These are phyloP conservation scores for Kickxella alabastrina DNA, from an alignment of 192 early-diverging fungal species.

Conservation along the genomic window DNA sequence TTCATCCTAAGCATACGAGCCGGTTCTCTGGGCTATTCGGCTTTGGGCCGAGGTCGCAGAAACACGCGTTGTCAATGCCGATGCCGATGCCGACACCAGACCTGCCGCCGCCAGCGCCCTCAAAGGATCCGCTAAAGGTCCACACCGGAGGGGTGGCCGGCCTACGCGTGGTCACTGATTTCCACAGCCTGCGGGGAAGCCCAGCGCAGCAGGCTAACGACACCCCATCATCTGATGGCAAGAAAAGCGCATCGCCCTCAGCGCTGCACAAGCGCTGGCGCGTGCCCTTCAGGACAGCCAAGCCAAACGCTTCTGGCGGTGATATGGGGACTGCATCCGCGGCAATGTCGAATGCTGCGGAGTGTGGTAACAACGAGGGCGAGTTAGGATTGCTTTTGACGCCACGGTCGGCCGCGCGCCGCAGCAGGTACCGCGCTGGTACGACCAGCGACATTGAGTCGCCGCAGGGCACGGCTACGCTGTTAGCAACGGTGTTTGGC, in stretches of 20 bases:
- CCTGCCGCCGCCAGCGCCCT: too few relatives aligned
- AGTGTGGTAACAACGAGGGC: conserved; percentile 2
- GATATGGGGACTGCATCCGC: background rate
- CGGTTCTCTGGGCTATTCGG: conserved; percentile 47
- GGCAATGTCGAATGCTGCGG: background rate
- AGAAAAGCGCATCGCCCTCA: conserved; percentile 38
- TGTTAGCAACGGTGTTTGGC: conserved; percentile 1
- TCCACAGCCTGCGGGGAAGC: conserved; percentile 22
- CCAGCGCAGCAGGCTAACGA: conserved; percentile 2
- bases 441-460: conserved; percentile 52
- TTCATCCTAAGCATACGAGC: conserved; percentile 17
- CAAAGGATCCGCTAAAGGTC: background rate
- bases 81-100: too few relatives aligned
- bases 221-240: conserved; percentile 17
- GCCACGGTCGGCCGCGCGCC: conserved; percentile 11
- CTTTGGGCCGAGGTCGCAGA: conserved; percentile 29
- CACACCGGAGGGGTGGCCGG: background rate
- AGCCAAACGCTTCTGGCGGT: background rate
- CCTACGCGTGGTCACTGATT: conserved; percentile 39
- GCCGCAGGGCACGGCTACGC: conserved; percentile 13
- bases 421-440: conserved; percentile 41
- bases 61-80: too few relatives aligned
- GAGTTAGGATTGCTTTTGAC: background rate
- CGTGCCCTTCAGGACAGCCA: conserved; percentile 35
- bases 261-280: conserved; percentile 36